These are phyloP conservation scores for Cladobotryum mycophilum DNA, from an alignment of 2,329 filamentous ascomycete species.

Conservation along the genomic window DNA sequence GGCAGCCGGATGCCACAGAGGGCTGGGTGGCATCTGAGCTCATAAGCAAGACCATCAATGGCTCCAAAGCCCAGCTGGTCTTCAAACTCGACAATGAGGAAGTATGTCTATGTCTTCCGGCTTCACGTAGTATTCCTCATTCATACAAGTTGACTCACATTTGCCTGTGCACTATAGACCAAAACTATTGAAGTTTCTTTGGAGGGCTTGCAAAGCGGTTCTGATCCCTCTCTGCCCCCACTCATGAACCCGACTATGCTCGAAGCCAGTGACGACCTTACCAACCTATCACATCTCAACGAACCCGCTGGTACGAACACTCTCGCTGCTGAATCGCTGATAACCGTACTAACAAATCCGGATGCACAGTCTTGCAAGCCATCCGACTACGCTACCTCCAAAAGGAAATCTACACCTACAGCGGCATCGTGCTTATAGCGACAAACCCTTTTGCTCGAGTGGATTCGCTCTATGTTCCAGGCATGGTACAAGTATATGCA, in stretches of 20 bases:
- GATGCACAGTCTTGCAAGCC: conserved; percentile 74
- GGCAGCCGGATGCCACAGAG: conserved; percentile 93
- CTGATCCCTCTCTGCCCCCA: conserved; percentile 74
- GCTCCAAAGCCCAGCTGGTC: conserved; percentile 78
- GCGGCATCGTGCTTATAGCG: conserved; percentile 95
- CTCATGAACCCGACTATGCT: conserved; percentile 98
- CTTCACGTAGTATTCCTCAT: neutral
- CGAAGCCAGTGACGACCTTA: conserved; percentile 96
- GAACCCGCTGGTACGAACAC: conserved; percentile 76
- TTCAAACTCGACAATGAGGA: conserved; percentile 92
- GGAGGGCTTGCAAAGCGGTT: conserved; percentile 63
- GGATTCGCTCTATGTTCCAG: conserved; percentile 95
- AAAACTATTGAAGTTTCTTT: conserved; percentile 73
- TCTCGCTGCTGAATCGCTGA: neutral
- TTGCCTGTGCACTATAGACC: conserved; percentile 44
- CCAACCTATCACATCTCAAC: conserved; percentile 95
- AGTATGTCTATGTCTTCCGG: conserved; percentile 44
- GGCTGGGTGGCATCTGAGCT: conserved; percentile 98
- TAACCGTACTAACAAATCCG: conserved; percentile 18
- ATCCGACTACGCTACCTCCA: conserved; percentile 95
- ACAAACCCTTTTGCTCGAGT: conserved; percentile 97
- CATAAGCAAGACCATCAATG: conserved; percentile 73
- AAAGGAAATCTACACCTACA: conserved; percentile 99
- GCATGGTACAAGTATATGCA: conserved; percentile 99
- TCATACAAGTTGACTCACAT: too few species aligned